These are phyloP conservation scores for Debaryomyces coudertii DNA, from an alignment of 1,139 yeast species.

Conservation along the genomic window DNA sequence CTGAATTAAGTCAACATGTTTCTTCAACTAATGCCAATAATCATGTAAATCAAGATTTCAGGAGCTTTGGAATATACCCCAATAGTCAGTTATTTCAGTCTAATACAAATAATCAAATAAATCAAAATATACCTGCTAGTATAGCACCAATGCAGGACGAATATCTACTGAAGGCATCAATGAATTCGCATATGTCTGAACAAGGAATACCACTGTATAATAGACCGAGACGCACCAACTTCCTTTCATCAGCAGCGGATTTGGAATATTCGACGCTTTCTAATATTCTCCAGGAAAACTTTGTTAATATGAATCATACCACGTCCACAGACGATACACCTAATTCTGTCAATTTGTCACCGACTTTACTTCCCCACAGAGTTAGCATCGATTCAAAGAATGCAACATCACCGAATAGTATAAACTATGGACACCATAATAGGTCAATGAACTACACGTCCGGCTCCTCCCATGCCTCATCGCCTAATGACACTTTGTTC, in stretches of 20 bases:
- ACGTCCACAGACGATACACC: conserved; percentile 50
- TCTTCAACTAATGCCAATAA: not conserved
- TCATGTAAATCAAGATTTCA: conserved; percentile 5
- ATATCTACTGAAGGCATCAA: not conserved
- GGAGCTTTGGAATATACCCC: conserved; percentile 2
- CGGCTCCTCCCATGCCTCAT: conserved; percentile 17
- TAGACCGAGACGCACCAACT: conserved; percentile 35
- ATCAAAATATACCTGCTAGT: not conserved
- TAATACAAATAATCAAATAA: not conserved
- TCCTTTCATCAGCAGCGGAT: conserved; percentile 77
- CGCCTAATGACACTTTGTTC: conserved; percentile 19
- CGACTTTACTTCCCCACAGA: conserved; percentile 42
- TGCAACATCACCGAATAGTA: conserved; percentile 11
- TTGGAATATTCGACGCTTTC: conserved; percentile 78
- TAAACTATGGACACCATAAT: not conserved
- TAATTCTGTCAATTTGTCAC: conserved; percentile 38
- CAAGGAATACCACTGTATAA: conserved; percentile 2
- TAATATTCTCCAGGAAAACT: conserved; percentile 65
- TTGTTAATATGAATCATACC: conserved; percentile 29
- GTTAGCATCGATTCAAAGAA: conserved; percentile 8
- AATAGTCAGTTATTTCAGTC: conserved; percentile 2
- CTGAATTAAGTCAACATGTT: conserved; percentile 1
- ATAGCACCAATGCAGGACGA: not conserved
- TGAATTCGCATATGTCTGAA: not conserved
- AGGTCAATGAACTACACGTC: conserved; percentile 17